Percentiles rank a stretch among this genome's conserved stretches.
Conservation (phyloP, 2,329 filamentous ascomycete genomes). For the Botrytis porri region DNA sequence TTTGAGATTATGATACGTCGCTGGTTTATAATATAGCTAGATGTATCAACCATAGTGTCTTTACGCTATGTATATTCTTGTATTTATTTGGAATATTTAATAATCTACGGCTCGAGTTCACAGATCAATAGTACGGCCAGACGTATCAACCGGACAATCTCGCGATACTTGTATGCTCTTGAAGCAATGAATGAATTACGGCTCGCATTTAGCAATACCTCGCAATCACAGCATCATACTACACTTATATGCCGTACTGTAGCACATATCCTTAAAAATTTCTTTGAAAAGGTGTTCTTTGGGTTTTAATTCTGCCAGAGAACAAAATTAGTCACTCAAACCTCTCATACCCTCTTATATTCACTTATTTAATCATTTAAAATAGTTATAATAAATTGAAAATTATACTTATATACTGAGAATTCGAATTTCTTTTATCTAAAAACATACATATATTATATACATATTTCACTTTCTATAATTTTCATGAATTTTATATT, state of each 20-base stretch:
- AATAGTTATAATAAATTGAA: no score
- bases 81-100: not conserved
- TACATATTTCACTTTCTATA: no score
- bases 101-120: not conserved
- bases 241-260: not conserved
- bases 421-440: no score
- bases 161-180: not conserved
- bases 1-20: not conserved
- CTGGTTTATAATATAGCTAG: not conserved
- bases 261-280: not conserved
- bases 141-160: not conserved
- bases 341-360: not conserved
- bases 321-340: not conserved
- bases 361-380: no score
- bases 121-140: not conserved
- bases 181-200: not conserved
- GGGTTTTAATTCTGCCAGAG: not conserved
- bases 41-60: not conserved
- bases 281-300: not conserved
- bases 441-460: no score
- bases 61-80: accelerated
- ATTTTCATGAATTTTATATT: no score
- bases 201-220: not conserved
- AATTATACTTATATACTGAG: no score
- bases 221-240: not conserved